Base-by-base conservation (phyloP, 352 stramenopile genomes). In the Phytophthora vignae region DNA sequence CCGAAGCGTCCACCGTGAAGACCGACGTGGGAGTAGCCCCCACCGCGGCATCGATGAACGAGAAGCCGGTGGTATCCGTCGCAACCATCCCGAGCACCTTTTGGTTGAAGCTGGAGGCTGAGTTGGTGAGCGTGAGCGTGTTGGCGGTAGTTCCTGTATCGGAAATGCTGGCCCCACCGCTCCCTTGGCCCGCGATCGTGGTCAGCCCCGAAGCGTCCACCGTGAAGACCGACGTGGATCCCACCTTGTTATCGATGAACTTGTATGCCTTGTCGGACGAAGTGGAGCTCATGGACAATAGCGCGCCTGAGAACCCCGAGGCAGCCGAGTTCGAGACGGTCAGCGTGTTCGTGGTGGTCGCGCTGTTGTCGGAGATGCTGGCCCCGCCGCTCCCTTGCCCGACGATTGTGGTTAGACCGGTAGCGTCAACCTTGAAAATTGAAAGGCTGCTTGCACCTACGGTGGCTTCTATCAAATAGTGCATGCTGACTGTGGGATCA, bases 391-490 rank as follows among this genome's bases (percentile, higher is more conserved):
- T 55, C 2, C 60, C 57, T 27, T 14, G 27, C 1, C 66, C 66
- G 2, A 29, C 36, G 15, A 67, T 60, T 0, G 66, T 62, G 6
- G 62, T 60, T 0, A 74, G 17, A 1, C 58, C 64, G 0, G 53
- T 62, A 6, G 55, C 62, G 15, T 59, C 48, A 10, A 75, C 29
- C 2, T 21, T 63, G 21, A 75, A 75, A 0, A 71, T 50, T 1
- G 62, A 67, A 5, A 40, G 55, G 17, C 11, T 58, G 1, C 19
- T 2, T 1, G 52, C 52, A 12, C 60, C 60, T 40, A 68, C 42
- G 0, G 58, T 73, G 10, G 60, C 67, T 55, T 74, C 60, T 22
- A 76, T 33, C 6, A 76, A 36, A 19, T 72, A 76, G 42, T 76
- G 57, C 69, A 67, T 67, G 17, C 58, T 72, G 17, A 6, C 46